Evolutionary conservation across 495 filamentous ascomycete species (phyloP).

Genomic region (Aspergillus baeticus): DNA sequence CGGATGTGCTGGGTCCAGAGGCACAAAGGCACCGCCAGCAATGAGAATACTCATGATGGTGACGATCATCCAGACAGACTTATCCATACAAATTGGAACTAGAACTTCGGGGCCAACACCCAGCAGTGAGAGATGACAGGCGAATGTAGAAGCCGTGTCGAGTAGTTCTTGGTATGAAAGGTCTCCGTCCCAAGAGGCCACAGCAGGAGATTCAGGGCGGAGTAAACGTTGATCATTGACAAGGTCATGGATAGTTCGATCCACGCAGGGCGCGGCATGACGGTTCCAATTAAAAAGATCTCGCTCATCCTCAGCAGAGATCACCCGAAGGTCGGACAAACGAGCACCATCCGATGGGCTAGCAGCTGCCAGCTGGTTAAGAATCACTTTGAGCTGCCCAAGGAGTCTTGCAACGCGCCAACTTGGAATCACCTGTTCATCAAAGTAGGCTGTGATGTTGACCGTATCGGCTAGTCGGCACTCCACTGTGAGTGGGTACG

Average conservation of each 20-base stretch:
- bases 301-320: neutral
- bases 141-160: constrained; percentile 42
- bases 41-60: constrained; percentile 56
- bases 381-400: neutral
- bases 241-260: neutral
- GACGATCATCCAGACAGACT: constrained; percentile 56
- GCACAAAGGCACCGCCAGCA: constrained; percentile 60
- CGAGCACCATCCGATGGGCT: neutral
- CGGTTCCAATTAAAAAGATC: neutral
- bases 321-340: neutral
- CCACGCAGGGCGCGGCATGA: neutral
- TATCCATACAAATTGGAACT: constrained; percentile 56
- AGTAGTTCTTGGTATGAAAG: constrained; percentile 58
- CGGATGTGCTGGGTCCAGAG: constrained; percentile 57
- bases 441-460: neutral
- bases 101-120: constrained; percentile 47
- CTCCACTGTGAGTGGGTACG: constrained; percentile 48
- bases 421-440: neutral
- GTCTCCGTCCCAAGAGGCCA: neutral
- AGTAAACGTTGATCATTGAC: neutral
- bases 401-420: neutral
- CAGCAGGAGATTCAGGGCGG: neutral
- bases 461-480: constrained; percentile 16
- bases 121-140: constrained; percentile 40
- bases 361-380: neutral